Conservation (phyloP, 768 basidiomycete species). For the Filobasidium floriforme region DNA sequence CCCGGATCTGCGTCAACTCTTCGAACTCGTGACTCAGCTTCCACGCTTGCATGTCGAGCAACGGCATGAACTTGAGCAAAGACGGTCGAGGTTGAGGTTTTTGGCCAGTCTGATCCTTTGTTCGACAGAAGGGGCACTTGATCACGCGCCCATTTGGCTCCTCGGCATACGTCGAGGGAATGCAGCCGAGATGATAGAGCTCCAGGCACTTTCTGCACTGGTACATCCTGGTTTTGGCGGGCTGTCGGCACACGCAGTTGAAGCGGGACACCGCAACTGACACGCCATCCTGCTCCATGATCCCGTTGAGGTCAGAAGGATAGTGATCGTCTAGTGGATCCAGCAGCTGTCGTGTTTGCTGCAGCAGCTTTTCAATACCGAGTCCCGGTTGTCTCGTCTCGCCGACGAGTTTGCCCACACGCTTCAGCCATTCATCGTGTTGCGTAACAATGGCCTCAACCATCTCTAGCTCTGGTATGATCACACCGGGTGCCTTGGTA, state of each 20-base stretch:
- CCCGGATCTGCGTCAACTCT: slow-evolving; percentile 26
- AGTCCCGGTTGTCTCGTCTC: slow-evolving; percentile 14
- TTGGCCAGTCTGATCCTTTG: slow-evolving; percentile 20
- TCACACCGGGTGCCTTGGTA: slow-evolving; percentile 30
- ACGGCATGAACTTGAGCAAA: slow-evolving; percentile 24
- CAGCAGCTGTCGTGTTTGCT: slow-evolving; percentile 24
- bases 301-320: neutral
- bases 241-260: slow-evolving; percentile 39
- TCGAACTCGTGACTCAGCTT: slow-evolving; percentile 31
- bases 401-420: slow-evolving; percentile 24
- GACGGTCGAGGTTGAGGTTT: slow-evolving; percentile 26
- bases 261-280: slow-evolving; percentile 18
- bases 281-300: slow-evolving; percentile 6
- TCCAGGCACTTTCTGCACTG: slow-evolving; percentile 34
- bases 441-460: slow-evolving; percentile 32
- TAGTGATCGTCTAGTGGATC: slow-evolving; percentile 31
- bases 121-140: slow-evolving; percentile 20
- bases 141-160: slow-evolving; percentile 17
- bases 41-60: slow-evolving; percentile 29
- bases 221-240: slow-evolving; percentile 32
- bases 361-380: slow-evolving; percentile 7
- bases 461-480: slow-evolving; percentile 37
- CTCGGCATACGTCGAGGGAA: slow-evolving; percentile 25
- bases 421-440: slow-evolving; percentile 34
- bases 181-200: slow-evolving; percentile 40